Evolutionary conservation across 768 basidiomycete species (phyloP), one percentile per base, ranked within the genome.

Genomic region (Hericium erinaceus): DNA sequence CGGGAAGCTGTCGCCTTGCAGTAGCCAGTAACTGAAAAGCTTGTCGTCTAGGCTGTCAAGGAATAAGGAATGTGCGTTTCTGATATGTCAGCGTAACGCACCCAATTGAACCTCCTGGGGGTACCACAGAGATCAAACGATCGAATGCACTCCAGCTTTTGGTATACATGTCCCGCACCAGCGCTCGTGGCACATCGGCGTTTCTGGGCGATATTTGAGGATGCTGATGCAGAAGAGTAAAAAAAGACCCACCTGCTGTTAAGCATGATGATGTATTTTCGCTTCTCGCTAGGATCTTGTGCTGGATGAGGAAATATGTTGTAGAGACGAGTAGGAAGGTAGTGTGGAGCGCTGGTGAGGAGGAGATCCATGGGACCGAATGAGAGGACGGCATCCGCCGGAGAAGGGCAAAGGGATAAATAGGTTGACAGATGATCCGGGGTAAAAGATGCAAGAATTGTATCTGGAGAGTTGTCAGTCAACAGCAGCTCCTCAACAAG

Each of bases 61-160:
- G 20, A 50, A 52, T 50, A 39, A 57, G 57, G 39, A 48, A 56
- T 48, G 40, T 13, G 16, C 26, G 39, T 46, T 52, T 28, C 59
- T 37, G 4, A 46, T 57, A 63, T 60, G 16, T 54, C 52, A 39
- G 41, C 20, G 10, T 26, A 49, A 74, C 84, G 41, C 66, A 90
- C 87, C 91, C 91, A 57, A 92, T 92, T 0, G 88, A 89, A 7
- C 91, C 91, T 10, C 90, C 91, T 0, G 90, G 90, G n/a, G 91
- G 89, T 0, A 93, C 89, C 59, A 93, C 90, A 4, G 88, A 87
- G 16, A 93, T 87, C 6, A 94, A 79, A 10, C 91, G 82, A 67
- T 92, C 90, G 64, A 94, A 92, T 2, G 90, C 90, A 66, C 88
- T 90, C 91, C 92, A 93, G 61, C 87, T 90, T 71, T 93, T 93